Percentiles rank a stretch among this genome's conserved stretches.
phyloP scores from a whole-genome alignment of 2,329 filamentous ascomycete species.

The Erysiphe neolycopersici region DNA sequence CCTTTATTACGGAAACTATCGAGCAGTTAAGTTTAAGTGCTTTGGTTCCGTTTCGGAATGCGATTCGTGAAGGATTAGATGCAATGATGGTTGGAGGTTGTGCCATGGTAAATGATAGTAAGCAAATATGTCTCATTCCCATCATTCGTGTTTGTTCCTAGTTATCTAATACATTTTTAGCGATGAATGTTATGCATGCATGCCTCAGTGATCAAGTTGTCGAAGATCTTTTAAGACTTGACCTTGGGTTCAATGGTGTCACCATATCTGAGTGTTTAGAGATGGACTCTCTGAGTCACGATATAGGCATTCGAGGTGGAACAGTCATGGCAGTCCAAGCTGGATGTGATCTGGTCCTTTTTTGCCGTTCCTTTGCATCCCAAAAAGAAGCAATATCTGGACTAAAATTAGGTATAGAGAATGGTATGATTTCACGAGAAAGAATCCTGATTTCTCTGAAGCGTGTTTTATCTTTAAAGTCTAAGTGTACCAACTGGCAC shows the following conservation, averaged over 20 bases:
- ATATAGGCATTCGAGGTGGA: constrained; percentile 88
- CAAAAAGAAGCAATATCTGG: constrained; percentile 83
- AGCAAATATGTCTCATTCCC: not conserved
- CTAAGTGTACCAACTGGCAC: constrained; percentile 68
- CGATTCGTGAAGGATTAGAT: constrained; percentile 64
- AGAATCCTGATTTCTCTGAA: constrained; percentile 57
- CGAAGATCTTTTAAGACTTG: constrained; percentile 63
- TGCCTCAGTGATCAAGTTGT: constrained; percentile 94
- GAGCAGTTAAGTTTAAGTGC: constrained; percentile 85
- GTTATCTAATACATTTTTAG: constrained; percentile 19
- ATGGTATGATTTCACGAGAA: constrained; percentile 60
- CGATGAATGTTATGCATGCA: constrained; percentile 86
- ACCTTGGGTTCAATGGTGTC: constrained; percentile 72
- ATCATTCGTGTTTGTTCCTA: too few relatives aligned
- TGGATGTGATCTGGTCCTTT: constrained; percentile 71
- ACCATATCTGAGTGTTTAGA: constrained; percentile 88
- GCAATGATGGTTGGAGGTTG: constrained; percentile 92
- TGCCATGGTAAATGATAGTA: constrained; percentile 46
- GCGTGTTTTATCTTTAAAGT: constrained; percentile 57
- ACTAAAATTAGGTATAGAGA: constrained; percentile 68
- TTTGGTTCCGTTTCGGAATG: constrained; percentile 72
- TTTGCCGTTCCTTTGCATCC: constrained; percentile 67
- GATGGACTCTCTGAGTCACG: constrained; percentile 87
- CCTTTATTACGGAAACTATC: constrained; percentile 81
- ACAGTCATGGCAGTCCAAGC: constrained; percentile 96